These are phyloP conservation scores for Massariosphaeria phaeospora DNA, from an alignment of 495 filamentous ascomycete species.

Conservation along the genomic window DNA sequence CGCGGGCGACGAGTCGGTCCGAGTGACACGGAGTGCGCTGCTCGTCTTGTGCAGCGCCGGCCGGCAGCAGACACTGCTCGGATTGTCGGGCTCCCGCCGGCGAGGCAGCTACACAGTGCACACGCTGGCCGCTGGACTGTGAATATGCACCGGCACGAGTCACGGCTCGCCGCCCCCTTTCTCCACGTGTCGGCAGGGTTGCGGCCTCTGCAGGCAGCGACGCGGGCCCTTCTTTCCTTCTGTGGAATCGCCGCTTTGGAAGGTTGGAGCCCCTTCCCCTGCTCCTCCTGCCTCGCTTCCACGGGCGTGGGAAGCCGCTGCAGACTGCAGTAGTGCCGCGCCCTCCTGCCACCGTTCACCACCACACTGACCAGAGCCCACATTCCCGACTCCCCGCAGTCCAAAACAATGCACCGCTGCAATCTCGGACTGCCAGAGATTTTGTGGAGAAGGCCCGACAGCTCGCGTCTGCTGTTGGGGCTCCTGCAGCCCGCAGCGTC, in stretches of 20 bases:
- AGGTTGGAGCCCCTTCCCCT: background rate
- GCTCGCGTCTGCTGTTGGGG: background rate
- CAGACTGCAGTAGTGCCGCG: conserved; percentile 11
- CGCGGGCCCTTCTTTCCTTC: background rate
- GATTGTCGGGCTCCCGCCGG: no score
- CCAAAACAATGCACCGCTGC: conserved; percentile 10
- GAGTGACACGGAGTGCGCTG: no score
- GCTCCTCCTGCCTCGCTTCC: conserved; percentile 16
- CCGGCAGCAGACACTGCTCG: no score
- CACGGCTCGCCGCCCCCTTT: no score
- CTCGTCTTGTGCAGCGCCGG: no score
- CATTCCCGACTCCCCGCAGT: conserved; percentile 23
- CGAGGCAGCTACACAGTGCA: no score
- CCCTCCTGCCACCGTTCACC: conserved; percentile 7
- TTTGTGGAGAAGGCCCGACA: background rate
- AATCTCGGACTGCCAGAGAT: conserved; percentile 8
- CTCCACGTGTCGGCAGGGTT: conserved; percentile 5
- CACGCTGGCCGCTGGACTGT: no score
- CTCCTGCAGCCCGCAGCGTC: background rate
- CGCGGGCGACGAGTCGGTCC: no score
- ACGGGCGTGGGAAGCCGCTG: conserved; percentile 15
- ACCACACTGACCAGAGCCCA: no score
- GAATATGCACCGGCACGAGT: no score
- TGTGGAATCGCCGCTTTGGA: no score
- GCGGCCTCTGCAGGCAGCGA: background rate